Percentiles rank a stretch among this genome's conserved stretches.
phyloP scores from a whole-genome alignment of 352 stramenopile genomes.

The Albugo laibachii region DNA sequence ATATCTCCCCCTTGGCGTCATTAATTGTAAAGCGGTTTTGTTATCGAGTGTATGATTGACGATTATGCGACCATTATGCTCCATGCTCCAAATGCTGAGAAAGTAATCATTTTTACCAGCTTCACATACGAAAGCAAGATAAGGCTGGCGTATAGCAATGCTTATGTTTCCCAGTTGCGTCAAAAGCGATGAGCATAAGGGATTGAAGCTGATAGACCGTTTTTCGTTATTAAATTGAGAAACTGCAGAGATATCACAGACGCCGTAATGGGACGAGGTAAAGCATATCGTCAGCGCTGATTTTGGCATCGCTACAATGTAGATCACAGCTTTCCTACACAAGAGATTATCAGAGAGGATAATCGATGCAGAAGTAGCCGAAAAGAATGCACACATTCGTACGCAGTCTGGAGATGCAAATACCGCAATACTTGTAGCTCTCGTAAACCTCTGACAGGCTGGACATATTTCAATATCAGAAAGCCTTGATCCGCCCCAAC shows the following conservation, averaged over 20 bases:
- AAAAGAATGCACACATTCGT: slow-evolving; percentile 37
- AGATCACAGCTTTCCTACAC: slow-evolving; percentile 26
- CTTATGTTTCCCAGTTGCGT: slow-evolving; percentile 17
- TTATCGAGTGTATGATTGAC: slow-evolving; percentile 26
- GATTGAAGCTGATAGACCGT: slow-evolving; percentile 23
- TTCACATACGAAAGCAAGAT: slow-evolving; percentile 22
- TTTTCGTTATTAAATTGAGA: slow-evolving; percentile 44
- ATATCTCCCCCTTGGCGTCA: slow-evolving; percentile 1
- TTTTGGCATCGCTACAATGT: slow-evolving; percentile 24
- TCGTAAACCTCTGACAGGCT: too few relatives aligned
- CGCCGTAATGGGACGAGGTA: slow-evolving; percentile 32
- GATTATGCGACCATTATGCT: slow-evolving; percentile 33
- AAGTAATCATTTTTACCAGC: slow-evolving; percentile 17
- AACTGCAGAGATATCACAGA: slow-evolving; percentile 53
- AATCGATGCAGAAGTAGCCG: slow-evolving; percentile 20
- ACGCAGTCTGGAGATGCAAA: slow-evolving; percentile 19
- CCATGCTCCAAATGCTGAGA: slow-evolving; percentile 41
- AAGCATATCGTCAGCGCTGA: slow-evolving; percentile 32
- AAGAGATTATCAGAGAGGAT: slow-evolving; percentile 36
- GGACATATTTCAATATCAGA: too few relatives aligned
- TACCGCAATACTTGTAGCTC: slow-evolving; percentile 1
- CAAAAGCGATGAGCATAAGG: slow-evolving; percentile 26
- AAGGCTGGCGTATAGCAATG: slow-evolving; percentile 19
- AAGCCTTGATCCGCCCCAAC: too few relatives aligned
- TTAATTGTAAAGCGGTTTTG: slow-evolving; percentile 13